A percentile compares a stretch with the other conserved stretches of the same genome.
These are phyloP conservation scores for Lumnitzera racemosa DNA, from an alignment of 345 rosid species.

Conservation along the genomic window DNA sequence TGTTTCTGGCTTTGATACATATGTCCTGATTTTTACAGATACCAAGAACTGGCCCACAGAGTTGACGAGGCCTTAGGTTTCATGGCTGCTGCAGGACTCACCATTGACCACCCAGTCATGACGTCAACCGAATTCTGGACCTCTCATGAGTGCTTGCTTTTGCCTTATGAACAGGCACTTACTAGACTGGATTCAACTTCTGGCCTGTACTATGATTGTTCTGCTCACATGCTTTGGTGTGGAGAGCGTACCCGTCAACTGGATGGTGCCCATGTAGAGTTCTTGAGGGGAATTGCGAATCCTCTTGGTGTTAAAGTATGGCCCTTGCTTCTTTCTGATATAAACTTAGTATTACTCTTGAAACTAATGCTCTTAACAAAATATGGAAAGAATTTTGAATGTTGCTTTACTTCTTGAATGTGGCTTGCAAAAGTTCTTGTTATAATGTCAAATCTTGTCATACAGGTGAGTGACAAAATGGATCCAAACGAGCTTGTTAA, in stretches of 20 bases:
- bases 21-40: slow-evolving; percentile 19
- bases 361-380: too few species aligned
- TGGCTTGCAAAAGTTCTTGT: background rate
- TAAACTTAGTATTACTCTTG: too few species aligned
- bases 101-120: slow-evolving; percentile 50
- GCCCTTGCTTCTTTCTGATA: background rate
- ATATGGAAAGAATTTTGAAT: too few species aligned
- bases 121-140: slow-evolving; percentile 63
- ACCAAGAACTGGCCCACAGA: slow-evolving; percentile 42
- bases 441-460: slow-evolving; percentile 11
- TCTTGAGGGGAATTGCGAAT: slow-evolving; percentile 54
- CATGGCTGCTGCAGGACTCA: slow-evolving; percentile 58
- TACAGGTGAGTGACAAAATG: slow-evolving; percentile 61
- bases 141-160: slow-evolving; percentile 55
- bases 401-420: too few species aligned
- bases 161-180: slow-evolving; percentile 57
- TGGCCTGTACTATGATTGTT: slow-evolving; percentile 48
- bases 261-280: slow-evolving; percentile 62
- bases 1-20: background rate
- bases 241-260: slow-evolving; percentile 58
- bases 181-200: slow-evolving; percentile 57
- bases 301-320: slow-evolving; percentile 52
- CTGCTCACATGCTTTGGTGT: slow-evolving; percentile 63
- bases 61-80: slow-evolving; percentile 66
- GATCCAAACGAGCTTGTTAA: slow-evolving; percentile 55